Evolutionary conservation across 768 basidiomycete genomes (phyloP), one percentile per base, ranked within the genome.

Genomic region (Boletus rufocinnamomeus): DNA sequence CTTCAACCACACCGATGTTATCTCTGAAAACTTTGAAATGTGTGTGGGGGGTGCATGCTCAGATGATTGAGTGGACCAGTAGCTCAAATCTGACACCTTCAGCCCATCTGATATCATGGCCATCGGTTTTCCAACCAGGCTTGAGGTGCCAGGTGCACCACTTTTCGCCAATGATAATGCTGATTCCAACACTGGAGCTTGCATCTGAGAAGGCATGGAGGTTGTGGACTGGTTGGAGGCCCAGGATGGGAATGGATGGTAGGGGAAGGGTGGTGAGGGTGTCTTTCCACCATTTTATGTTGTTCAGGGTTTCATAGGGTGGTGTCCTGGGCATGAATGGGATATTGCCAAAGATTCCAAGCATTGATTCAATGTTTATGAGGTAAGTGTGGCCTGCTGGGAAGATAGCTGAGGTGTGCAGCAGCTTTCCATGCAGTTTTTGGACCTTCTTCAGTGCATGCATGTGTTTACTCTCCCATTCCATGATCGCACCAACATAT

Each of bases 171-270:
- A 79, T 69, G 34, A 56, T 53, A 54, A 81, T 75, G 0, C 71
- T 69, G n/a, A 80, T 74, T 0, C 78, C 74, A 1, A 66, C 35
- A 0, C 58, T 59, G 1, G 72, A 73, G 66, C 77, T 80, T 1
- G 79, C 78, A 62, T 82, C 74, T 0, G 76, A 82, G 66, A 65
- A 82, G 0, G 60, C 51, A 1, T 16, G 17, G 0, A 37, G 7
- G 21, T 61, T 14, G 0, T 19, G 2, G 19, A 60, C 9, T 0
- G 49, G 21, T 0, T 25, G 27, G 1, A 23, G 47, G 47, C 0
- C 14, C 4, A 0, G 27, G 19, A 0, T 47, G 19, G 30, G 44
- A n/a, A n/a, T 4, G 17, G 63, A 57, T 16, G 53, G 45, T 0
- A 41, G 10, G 0, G 16, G 35, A 0, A 46, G 7, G 50, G 16